A percentile compares a stretch with the other conserved stretches of the same genome.
These are phyloP conservation scores for Nigrograna mackinnonii DNA, from an alignment of 2,329 filamentous ascomycete species.

Conservation along the genomic window DNA sequence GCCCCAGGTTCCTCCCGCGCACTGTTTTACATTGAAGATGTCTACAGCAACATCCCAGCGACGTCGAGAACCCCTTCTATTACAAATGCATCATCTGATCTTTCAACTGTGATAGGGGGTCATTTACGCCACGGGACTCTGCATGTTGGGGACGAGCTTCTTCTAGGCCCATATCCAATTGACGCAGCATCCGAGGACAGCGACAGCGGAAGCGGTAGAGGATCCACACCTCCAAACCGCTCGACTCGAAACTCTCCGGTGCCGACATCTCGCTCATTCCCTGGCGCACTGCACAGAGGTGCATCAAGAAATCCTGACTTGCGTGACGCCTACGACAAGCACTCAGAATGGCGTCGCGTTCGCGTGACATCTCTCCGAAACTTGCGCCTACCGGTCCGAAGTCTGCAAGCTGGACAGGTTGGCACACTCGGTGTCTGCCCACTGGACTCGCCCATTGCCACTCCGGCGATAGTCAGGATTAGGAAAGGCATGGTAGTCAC, in stretches of 20 bases:
- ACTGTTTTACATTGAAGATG: slow-evolving; percentile 89
- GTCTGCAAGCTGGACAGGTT: slow-evolving; percentile 78
- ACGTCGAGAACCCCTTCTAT: slow-evolving; percentile 10
- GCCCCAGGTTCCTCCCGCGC: slow-evolving; percentile 52
- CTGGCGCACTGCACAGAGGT: slow-evolving; percentile 45
- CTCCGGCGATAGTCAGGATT: slow-evolving; percentile 43
- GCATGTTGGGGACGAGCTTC: slow-evolving; percentile 74
- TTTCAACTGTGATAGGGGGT: slow-evolving; percentile 74
- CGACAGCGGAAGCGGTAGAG: slow-evolving; percentile 35
- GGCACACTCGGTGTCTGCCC: slow-evolving; percentile 81
- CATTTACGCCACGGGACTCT: slow-evolving; percentile 79
- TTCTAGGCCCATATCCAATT: slow-evolving; percentile 71
- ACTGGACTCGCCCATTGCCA: slow-evolving; percentile 26
- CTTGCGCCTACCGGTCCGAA: slow-evolving; percentile 78
- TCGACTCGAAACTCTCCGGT: slow-evolving; percentile 26
- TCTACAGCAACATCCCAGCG: slow-evolving; percentile 67
- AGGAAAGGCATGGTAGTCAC: slow-evolving; percentile 84
- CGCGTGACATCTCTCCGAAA: slow-evolving; percentile 86
- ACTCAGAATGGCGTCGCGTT: slow-evolving; percentile 74
- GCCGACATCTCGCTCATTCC: slow-evolving; percentile 51
- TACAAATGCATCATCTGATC: slow-evolving; percentile 9
- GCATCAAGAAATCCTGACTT: no score
- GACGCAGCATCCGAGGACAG: slow-evolving; percentile 38
- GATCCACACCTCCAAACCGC: slow-evolving; percentile 12
- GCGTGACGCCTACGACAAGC: slow-evolving; percentile 17